Conservation (phyloP, 179 eudicot genomes). For the Kewa caespitosa region DNA sequence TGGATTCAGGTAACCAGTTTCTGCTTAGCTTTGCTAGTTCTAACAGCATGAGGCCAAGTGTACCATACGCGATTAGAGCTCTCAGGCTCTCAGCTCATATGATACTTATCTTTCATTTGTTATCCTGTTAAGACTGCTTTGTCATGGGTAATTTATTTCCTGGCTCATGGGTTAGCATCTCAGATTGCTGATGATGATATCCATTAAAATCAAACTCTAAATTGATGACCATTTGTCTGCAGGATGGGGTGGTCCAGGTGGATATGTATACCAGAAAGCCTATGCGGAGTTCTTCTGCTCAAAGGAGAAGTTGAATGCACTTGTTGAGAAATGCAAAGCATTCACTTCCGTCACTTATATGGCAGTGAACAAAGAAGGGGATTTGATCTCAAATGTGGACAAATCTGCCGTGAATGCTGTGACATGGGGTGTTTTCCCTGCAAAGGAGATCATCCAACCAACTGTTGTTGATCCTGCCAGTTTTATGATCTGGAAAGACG, state of each 20-base stretch:
- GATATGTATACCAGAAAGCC: slow-evolving; percentile 93
- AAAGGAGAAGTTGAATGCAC: slow-evolving; percentile 60
- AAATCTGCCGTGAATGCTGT: slow-evolving; percentile 77
- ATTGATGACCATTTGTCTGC: slow-evolving; percentile 16
- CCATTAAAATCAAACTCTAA: not conserved
- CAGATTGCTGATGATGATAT: not conserved
- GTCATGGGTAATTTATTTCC: not conserved
- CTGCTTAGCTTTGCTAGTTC: too few species aligned
- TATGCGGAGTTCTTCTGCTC: slow-evolving; percentile 92
- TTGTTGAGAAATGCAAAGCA: slow-evolving; percentile 64
- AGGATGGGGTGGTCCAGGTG: slow-evolving; percentile 98
- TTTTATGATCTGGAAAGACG: slow-evolving; percentile 90
- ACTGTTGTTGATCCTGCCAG: slow-evolving; percentile 91
- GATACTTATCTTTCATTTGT: not conserved
- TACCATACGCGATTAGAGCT: not conserved
- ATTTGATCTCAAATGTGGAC: slow-evolving; percentile 55
- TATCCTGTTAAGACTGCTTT: not conserved
- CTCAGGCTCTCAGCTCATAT: not conserved
- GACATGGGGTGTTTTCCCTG: slow-evolving; percentile 96
- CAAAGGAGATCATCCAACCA: slow-evolving; percentile 91
- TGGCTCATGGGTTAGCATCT: not conserved
- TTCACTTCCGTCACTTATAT: slow-evolving; percentile 67
- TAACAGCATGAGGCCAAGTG: not conserved
- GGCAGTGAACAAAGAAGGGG: slow-evolving; percentile 83
- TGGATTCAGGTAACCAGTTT: too few species aligned